Percentiles rank a stretch among this genome's conserved stretches.
These are phyloP conservation scores for Pachysolen tannophilus DNA, from an alignment of 805 yeast genomes.

Conservation along the genomic window DNA sequence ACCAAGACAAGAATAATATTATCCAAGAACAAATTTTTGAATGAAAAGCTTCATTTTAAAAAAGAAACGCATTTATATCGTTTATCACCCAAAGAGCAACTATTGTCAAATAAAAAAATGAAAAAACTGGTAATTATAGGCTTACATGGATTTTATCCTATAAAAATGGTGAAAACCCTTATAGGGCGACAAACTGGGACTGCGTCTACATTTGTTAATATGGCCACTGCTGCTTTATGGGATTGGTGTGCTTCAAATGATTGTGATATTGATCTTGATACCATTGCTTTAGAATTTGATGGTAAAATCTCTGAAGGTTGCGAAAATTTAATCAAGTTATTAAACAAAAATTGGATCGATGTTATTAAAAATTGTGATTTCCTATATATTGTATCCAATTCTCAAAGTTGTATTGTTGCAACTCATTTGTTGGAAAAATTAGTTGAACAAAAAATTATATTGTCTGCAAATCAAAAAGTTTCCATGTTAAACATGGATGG, in stretches of 20 bases:
- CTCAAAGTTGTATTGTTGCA: conserved; percentile 91
- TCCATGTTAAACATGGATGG: conserved; percentile 92
- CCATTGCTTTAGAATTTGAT: conserved; percentile 86
- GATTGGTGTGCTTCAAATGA: conserved; percentile 47
- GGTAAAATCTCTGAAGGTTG: conserved; percentile 84
- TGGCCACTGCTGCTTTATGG: conserved; percentile 65
- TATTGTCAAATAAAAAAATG: conserved; percentile 1
- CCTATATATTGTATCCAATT: conserved; percentile 79
- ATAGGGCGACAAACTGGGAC: conserved; percentile 94
- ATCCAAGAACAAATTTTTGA: conserved; percentile 13
- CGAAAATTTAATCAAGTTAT: conserved; percentile 56
- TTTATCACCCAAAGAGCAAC: conserved; percentile 4
- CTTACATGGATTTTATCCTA: conserved; percentile 92
- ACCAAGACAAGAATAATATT: conserved; percentile 19
- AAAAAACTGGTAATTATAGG: conserved; percentile 77
- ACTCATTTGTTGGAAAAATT: conserved; percentile 50
- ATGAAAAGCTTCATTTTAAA: conserved; percentile 10
- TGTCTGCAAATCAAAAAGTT: conserved; percentile 31
- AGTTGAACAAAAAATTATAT: conserved; percentile 2
- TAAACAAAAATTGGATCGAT: conserved; percentile 63
- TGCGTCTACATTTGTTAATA: conserved; percentile 70
- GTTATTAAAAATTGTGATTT: conserved; percentile 58
- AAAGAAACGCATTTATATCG: conserved; percentile 24
- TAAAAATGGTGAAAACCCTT: conserved; percentile 69
- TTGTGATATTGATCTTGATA: conserved; percentile 49